Base-by-base conservation (phyloP, 257 asterid species). In the Paraleonurus japonicus region DNA sequence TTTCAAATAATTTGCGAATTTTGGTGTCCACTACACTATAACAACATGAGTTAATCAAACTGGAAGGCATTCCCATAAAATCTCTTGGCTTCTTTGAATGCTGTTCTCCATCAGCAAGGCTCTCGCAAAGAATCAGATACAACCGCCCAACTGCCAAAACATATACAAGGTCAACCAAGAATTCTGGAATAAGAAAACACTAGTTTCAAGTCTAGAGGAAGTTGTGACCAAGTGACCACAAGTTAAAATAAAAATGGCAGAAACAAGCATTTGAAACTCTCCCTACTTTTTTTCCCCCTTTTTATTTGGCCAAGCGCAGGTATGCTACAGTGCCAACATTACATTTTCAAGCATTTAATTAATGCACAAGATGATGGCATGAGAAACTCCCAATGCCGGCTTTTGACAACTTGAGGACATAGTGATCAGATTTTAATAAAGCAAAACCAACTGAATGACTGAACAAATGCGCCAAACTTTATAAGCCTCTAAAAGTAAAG, bases 61-160 rank as follows among this genome's bases (percentile, higher is more conserved):
- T 3, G 26, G 45, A 26, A 32, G 68, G 60, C 53, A 53, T 4
- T 26, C 53, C 32, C 20, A 66, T 5, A 71, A 72, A 65, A 59
- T 28, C 65, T 57, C 22, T 41, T 26, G 12, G 35, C 72, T 61
- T 55, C 64, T 68, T 77, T 41, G 54, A 59, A 51, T 48, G 73
- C 7, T 19, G 41, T 53, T 35, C 67, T 66, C 70, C 54, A 71
- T 47, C 26, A 28, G 54, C 80, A 71, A 47, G 39, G 64, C 50
- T 68, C 69, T 11, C 17, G 9, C 23, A 50, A 27, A 28, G 37
- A 75, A 16, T 89, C 89, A 94, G 80, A 82, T 1, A 71, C 90
- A 87, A 71, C 96, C 99, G 74, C 97, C 97, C 90, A 91, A 82
- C 98, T 94, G 96, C 75, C 74, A 85, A 72, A 67, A 69, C 23